Base-by-base conservation (phyloP, 2,329 filamentous ascomycete genomes). In the Emmonsiellopsis sp. region DNA sequence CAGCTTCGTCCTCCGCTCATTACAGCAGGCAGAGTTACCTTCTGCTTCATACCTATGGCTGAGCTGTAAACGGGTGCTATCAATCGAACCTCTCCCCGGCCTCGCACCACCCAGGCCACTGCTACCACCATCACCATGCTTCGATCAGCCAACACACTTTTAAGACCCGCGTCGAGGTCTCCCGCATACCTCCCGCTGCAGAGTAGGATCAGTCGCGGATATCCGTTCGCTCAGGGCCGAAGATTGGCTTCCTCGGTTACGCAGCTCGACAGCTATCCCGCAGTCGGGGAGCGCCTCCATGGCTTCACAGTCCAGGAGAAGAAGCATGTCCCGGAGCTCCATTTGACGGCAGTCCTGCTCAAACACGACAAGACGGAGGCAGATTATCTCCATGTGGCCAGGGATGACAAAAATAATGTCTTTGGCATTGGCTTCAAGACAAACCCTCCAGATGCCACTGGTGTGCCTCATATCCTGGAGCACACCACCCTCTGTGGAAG, bases 391-490 rank as follows among this genome's bases (percentile, higher is more conserved):
- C 93, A 98, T 73, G 86, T 98, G 63, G 92, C 91, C 13, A 81
- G 92, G 62, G 90, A 97, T 54, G 93, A 98, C 67, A 87, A 86
- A 76, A 98, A 98, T 76, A 98, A 98, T 87, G 93, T 97, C 67
- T 98, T 98, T 73, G 94, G 91, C 38, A 94, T 98, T 65, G 93
- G 91, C 51, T 98, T 98, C 83, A 96, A 96, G 81, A 98, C 93
- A 26, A 97, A 97, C 68, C 93, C 93, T 15, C 91, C 91, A 7
- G 90, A 98, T 72, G 90, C 93, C 65, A 97, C 93, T 0, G 93
- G 93, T 50, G 84, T 98, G 43, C 93, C 93, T 15, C 93, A 98
- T 73, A 97, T 98, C 62, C 79, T 98, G 54, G 93, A 98, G 75
- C 93, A 98, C 73, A 96, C 93, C 16, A 97, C 93, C 1, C 76